Evolutionary conservation across 176 grass and related monocot species (phyloP).

Genomic region (Ananas comosus): DNA sequence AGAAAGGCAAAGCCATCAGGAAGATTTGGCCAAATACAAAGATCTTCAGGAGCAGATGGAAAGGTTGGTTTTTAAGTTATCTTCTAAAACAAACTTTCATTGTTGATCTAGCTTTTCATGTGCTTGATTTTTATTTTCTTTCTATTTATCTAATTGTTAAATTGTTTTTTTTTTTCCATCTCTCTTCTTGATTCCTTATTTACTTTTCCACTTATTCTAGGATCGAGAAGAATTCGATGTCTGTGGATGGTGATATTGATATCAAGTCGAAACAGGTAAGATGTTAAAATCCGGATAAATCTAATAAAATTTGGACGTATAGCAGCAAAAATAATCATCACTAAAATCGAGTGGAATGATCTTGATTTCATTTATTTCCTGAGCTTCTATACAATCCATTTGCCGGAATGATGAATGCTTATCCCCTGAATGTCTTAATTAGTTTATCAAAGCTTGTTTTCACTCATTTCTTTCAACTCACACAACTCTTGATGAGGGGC

Average conservation of each 20-base stretch:
- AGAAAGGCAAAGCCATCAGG: conserved; percentile 65
- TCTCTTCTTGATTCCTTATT: conserved; percentile 1
- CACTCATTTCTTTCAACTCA: too few species aligned
- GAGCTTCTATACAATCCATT: not conserved
- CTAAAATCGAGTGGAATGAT: not conserved
- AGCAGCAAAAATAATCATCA: too few species aligned
- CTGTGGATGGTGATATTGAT: conserved; percentile 45
- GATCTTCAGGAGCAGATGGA: conserved; percentile 73
- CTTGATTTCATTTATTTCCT: not conserved
- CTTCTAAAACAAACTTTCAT: not conserved
- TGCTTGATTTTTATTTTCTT: conserved; percentile 8
- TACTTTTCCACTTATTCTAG: conserved; percentile 26
- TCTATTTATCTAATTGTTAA: conserved; percentile 3
- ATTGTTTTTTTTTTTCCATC: conserved; percentile 2
- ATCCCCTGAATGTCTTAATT: not conserved
- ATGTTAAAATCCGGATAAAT: too few species aligned
- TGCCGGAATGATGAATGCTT: not conserved
- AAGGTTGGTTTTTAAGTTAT: conserved; percentile 45
- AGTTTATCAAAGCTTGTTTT: not conserved
- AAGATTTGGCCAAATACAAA: conserved; percentile 66
- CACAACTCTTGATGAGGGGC: too few species aligned
- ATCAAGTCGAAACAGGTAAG: conserved; percentile 53
- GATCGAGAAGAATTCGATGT: conserved; percentile 45
- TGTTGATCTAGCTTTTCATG: conserved; percentile 4
- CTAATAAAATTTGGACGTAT: too few species aligned